Percentiles rank a stretch among this genome's conserved stretches.
Evolutionary conservation across 176 grass and related monocot genomes (phyloP).

Genomic region (Paspalum notatum): DNA sequence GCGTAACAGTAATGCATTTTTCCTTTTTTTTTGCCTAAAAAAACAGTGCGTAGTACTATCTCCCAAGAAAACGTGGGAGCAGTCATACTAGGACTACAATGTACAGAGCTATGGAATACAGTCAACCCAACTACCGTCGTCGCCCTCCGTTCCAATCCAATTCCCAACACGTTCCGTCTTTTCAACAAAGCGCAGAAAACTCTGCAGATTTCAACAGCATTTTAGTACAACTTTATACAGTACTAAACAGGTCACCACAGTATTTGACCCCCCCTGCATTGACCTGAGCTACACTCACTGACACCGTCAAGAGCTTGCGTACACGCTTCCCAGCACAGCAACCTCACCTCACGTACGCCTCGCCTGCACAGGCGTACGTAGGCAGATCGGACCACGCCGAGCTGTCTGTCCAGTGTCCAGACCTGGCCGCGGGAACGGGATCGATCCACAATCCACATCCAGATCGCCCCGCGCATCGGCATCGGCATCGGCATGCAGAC

Average conservation of each 20-base stretch:
- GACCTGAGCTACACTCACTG: background rate
- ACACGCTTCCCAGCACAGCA: slow-evolving; percentile 3
- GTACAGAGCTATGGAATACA: background rate
- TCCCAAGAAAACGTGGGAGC: too few species aligned
- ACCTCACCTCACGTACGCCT: background rate
- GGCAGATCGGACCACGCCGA: slow-evolving; percentile 25
- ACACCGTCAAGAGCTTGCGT: background rate
- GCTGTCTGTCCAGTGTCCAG: background rate
- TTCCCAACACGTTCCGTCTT: background rate
- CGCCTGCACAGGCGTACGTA: background rate
- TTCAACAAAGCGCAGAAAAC: background rate
- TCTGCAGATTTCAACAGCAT: background rate
- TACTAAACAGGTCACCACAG: background rate
- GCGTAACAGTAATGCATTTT: background rate
- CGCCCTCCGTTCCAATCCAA: background rate
- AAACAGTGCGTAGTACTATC: background rate
- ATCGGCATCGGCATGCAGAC: background rate
- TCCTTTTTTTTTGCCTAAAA: background rate
- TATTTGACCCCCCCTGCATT: background rate
- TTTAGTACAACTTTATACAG: background rate
- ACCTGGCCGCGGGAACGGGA: background rate
- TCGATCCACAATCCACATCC: slow-evolving; percentile 27
- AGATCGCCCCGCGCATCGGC: slow-evolving; percentile 23
- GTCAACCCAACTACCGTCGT: background rate
- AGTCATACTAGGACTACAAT: too few species aligned